Conservation (phyloP, 176 grass and related monocot species). For the Rhipidocladum racemiflorum region DNA sequence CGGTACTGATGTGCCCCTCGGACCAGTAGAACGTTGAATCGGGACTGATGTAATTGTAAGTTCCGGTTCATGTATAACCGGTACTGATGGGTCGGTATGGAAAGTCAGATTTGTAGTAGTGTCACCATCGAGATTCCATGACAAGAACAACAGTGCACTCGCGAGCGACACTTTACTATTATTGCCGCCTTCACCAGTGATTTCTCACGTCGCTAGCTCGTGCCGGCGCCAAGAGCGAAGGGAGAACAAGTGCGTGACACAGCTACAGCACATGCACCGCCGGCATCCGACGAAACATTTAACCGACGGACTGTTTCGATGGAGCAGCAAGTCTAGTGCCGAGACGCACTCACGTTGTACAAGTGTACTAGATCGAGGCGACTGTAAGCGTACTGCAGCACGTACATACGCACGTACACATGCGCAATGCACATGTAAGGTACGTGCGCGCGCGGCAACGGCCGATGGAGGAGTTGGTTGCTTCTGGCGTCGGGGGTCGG, state of each 20-base stretch:
- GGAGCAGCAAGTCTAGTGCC: not conserved
- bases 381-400: not conserved
- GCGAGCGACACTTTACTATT: not conserved
- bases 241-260: not conserved
- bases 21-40: no score
- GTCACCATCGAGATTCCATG: conserved; percentile 7
- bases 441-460: not conserved
- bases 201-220: not conserved
- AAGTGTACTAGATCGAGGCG: not conserved
- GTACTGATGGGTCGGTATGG: no score
- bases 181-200: not conserved
- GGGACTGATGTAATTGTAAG: no score
- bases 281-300: conserved; percentile 9
- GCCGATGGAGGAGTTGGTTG: not conserved
- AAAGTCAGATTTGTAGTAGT: no score
- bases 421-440: not conserved
- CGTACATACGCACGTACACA: not conserved
- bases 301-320: not conserved
- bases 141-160: not conserved
- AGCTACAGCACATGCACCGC: not conserved
- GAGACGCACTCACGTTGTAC: not conserved
- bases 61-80: no score
- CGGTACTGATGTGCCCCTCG: no score
- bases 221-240: not conserved
- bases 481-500: conserved; percentile 23